These are phyloP conservation scores for Rhynchospora tenuis DNA, from an alignment of 176 grass and related monocot genomes.

Conservation along the genomic window DNA sequence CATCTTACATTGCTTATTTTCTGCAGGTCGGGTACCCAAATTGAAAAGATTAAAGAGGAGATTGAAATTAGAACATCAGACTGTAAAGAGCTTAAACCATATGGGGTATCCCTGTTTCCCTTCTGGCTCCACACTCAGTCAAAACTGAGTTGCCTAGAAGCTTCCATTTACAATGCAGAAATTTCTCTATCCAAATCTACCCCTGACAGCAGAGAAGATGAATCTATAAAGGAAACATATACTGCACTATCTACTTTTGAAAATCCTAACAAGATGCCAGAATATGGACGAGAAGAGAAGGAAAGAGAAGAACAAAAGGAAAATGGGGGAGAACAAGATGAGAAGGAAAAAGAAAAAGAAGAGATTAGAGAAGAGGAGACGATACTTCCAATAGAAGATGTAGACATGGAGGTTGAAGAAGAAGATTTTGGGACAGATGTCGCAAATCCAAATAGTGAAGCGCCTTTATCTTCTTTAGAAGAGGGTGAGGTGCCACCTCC, in stretches of 20 bases:
- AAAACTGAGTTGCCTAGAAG: conserved; percentile 69
- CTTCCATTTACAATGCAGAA: conserved; percentile 54
- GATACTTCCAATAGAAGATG: conserved; percentile 38
- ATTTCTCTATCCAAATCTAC: conserved; percentile 26
- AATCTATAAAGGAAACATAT: conserved; percentile 27
- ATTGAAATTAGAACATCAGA: conserved; percentile 75
- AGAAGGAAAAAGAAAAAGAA: not conserved
- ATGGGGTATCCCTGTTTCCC: conserved; percentile 80
- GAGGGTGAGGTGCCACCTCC: conserved; percentile 53
- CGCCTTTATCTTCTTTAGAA: conserved; percentile 33
- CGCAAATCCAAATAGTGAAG: conserved; percentile 27
- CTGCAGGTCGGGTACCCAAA: conserved; percentile 29
- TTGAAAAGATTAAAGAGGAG: conserved; percentile 62
- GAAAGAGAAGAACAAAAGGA: conserved; percentile 20
- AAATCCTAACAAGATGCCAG: conserved; percentile 31
- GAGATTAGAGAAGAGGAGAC: conserved; percentile 11
- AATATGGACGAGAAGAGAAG: conserved; percentile 27
- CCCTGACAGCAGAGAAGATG: conserved; percentile 16
- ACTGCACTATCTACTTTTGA: conserved; percentile 18
- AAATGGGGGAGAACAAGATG: conserved; percentile 18
- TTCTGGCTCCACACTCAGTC: conserved; percentile 89
- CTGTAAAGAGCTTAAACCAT: conserved; percentile 64
- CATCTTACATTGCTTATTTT: conserved; percentile 17
- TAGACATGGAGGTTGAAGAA: conserved; percentile 98
- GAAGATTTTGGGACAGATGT: conserved; percentile 35